Base-by-base conservation (phyloP, 2,329 filamentous ascomycete species). In the Aureobasidium lini region DNA sequence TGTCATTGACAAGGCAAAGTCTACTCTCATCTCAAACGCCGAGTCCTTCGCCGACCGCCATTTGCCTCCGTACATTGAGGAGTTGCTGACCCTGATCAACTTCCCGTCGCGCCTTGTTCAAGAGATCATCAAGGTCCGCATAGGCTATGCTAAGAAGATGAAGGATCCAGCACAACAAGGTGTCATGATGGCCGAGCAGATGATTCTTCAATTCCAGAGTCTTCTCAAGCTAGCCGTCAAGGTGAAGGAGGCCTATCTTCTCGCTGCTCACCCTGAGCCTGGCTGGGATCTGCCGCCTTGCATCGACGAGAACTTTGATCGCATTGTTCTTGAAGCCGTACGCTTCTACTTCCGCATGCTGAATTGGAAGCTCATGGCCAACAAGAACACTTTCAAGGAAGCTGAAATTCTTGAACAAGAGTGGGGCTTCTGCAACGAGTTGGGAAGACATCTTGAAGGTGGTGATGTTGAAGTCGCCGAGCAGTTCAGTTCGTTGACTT, bases 331-430 rank as follows among this genome's bases (percentile, higher is more conserved):
- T 44, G 93, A 96, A 68, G 92, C 93, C 0, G 79, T 99, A 66
- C 95, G 93, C 71, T 97, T 96, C 73, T 99, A 99, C 75, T 99
- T 99, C 81, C 94, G 93, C 72, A 92, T 99, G 83, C 79, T 99
- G 46, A 96, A 97, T 70, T 97, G 92, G 90, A 97, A 97, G 73
- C 79, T 99, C 57, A 92, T 89, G 66, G 90, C 91, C 59, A 97
- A 97, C 78, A 97, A 96, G 73, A 99, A 97, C 75, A 96, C 92
- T 0, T 99, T 99, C 81, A 97, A 97, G 71, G 94, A 99, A 73
- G 94, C 94, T 6, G 94, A 99, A 77, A 88, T 99, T 64, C 77
- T 99, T 49, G 95, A 96, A 70, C 91, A 96, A 68, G 94, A 99
- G 74, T 99, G 94, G 94, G 90, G 91, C 60, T 97, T 97, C 69